These are phyloP conservation scores for Linnemannia zychae DNA, from an alignment of 192 early-diverging fungal genomes.

Conservation along the genomic window DNA sequence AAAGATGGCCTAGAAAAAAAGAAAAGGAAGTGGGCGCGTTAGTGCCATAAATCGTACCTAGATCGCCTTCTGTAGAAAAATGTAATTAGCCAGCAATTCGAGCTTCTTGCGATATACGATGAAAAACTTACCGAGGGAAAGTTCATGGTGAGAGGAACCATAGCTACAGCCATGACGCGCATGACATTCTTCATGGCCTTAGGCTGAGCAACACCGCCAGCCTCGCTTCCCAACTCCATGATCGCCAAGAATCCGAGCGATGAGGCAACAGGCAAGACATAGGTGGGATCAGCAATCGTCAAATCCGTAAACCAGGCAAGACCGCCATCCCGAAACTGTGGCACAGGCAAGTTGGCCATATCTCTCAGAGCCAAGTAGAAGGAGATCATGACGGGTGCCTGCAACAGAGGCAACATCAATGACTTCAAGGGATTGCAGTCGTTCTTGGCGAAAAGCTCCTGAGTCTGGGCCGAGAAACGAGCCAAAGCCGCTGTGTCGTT, in stretches of 20 bases:
- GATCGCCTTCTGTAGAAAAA: background rate
- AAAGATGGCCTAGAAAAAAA: slow-evolving; percentile 74
- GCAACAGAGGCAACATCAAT: slow-evolving; percentile 72
- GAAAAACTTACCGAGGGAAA: slow-evolving; percentile 50
- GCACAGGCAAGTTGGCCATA: slow-evolving; percentile 86
- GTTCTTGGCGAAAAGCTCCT: slow-evolving; percentile 78
- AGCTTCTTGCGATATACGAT: background rate
- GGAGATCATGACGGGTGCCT: slow-evolving; percentile 85
- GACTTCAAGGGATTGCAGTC: slow-evolving; percentile 75
- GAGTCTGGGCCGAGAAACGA: slow-evolving; percentile 53
- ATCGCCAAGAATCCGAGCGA: slow-evolving; percentile 77
- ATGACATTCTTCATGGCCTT: slow-evolving; percentile 54
- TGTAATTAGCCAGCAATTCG: too few relatives aligned
- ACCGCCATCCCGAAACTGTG: slow-evolving; percentile 85
- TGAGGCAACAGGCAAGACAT: slow-evolving; percentile 84
- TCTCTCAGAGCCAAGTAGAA: slow-evolving; percentile 87
- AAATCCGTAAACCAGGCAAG: slow-evolving; percentile 90
- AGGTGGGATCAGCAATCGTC: slow-evolving; percentile 83
- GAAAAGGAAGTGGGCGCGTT: background rate
- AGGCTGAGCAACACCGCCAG: slow-evolving; percentile 39
- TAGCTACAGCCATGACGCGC: slow-evolving; percentile 58
- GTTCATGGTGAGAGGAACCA: slow-evolving; percentile 52
- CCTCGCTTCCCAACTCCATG: slow-evolving; percentile 72
- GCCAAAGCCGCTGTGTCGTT: slow-evolving; percentile 70
- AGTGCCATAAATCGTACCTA: background rate